Evolutionary conservation across 805 yeast genomes (phyloP).

Genomic region (Cyberlindnera nakhonratchasimensis): DNA sequence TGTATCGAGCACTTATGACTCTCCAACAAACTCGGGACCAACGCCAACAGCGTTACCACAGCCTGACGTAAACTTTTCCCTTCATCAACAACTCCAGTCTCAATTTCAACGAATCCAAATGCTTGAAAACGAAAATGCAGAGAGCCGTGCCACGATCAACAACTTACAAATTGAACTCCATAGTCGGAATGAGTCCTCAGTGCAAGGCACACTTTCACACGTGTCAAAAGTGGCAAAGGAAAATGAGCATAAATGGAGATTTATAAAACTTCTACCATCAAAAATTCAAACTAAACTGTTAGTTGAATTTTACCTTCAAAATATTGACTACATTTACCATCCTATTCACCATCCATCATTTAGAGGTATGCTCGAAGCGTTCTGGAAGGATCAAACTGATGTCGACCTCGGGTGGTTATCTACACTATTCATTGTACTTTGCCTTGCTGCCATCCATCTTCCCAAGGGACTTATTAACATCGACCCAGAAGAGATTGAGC

Average conservation of each 20-base stretch:
- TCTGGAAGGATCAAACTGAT: constrained; percentile 22
- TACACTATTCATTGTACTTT: constrained; percentile 23
- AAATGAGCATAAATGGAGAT: constrained; percentile 21
- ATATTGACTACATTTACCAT: constrained; percentile 31
- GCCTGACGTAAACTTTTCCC: constrained; percentile 3
- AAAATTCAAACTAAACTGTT: constrained; percentile 24
- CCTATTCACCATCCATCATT: constrained; percentile 31
- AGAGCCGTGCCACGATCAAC: constrained; percentile 9
- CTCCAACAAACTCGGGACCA: constrained; percentile 1
- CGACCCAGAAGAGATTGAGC: constrained; percentile 24
- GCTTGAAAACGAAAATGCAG: constrained; percentile 17
- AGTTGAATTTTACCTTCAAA: constrained; percentile 27
- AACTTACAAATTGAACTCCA: constrained; percentile 14
- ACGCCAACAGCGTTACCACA: constrained; percentile 2
- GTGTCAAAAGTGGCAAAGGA: background rate
- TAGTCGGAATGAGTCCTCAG: background rate
- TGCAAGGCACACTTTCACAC: background rate
- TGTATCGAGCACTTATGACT: constrained; percentile 10
- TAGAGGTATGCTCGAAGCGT: constrained; percentile 14
- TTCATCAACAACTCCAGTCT: constrained; percentile 18
- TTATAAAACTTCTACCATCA: constrained; percentile 23
- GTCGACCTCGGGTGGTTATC: constrained; percentile 28
- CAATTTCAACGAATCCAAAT: constrained; percentile 17
- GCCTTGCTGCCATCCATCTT: constrained; percentile 27
- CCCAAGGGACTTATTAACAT: constrained; percentile 28